Evolutionary conservation across 257 asterid species (phyloP), one percentile per base, ranked within the genome.

Genomic region (Datura wrightii): DNA sequence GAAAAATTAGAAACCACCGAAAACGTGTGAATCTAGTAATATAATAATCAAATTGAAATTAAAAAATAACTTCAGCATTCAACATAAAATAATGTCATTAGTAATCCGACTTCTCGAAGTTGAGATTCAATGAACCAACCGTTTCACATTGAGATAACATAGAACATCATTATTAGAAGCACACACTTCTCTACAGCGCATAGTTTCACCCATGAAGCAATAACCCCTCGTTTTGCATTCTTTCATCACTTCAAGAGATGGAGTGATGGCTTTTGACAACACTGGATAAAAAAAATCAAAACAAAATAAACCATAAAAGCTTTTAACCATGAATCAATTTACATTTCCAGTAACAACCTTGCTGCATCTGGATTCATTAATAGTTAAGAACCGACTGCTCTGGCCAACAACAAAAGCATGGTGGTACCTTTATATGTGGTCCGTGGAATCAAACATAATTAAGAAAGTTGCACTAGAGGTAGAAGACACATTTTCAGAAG

Each of bases 21-120:
- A 48, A 41, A 46, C 59, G 8, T 19, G n/a, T 74, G 24, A 76
- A 34, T 31, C 6, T 31, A 76, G 82, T 52, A 76, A 53, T 50
- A 76, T 52, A 76, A 48, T 50, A 50, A 76, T 76, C 60, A 76
- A 76, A 50, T 76, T 76, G 59, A 42, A 74, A 74, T 24, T 48
- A 44, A 46, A 24, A 72, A 44, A 18, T 41, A 42, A 70, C 41
- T 70, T 70, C 55, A 9, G 79, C 79, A 42, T 42, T 42, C 16
- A 74, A 74, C 3, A 1, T 3, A 31, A 76, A 44, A 41, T 50
- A 76, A 46, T 31, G 63, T 15, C 63, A 24, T 24, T 31, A 24
- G 11, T 50, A 24, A 48, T 76, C 44, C 58, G 50, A 50, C 62
- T 76, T 13, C 81, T 50, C 62, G 31, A 50, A 76, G 60, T 76